These are phyloP conservation scores for Metschnikowia picachoensis DNA, from an alignment of 805 yeast species.

Conservation along the genomic window DNA sequence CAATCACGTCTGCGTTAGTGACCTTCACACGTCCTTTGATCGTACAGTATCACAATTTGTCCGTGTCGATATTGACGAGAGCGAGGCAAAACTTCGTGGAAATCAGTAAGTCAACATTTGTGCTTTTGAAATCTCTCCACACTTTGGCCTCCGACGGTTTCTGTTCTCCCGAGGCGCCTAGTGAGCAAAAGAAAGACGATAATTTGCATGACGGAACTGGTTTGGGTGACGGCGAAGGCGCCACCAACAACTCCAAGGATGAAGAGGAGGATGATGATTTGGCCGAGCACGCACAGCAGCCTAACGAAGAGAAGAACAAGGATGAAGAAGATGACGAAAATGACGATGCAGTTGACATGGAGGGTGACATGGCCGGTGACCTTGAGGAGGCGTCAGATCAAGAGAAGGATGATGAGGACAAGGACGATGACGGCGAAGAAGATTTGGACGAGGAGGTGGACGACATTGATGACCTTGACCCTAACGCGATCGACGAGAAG, in stretches of 20 bases:
- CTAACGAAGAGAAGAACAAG: constrained; percentile 64
- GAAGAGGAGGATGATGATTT: constrained; percentile 90
- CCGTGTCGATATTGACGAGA: constrained; percentile 40
- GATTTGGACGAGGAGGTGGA: constrained; percentile 88
- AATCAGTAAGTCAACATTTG: constrained; percentile 58
- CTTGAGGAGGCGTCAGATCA: constrained; percentile 74
- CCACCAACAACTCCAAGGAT: constrained; percentile 72
- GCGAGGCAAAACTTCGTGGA: constrained; percentile 47
- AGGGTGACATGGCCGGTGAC: constrained; percentile 96
- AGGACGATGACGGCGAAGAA: constrained; percentile 38
- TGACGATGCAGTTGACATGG: constrained; percentile 89
- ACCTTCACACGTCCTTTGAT: constrained; percentile 61
- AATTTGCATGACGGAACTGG: constrained; percentile 84
- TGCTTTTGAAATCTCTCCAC: constrained; percentile 52
- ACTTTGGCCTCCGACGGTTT: constrained; percentile 76
- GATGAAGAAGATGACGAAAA: constrained; percentile 60
- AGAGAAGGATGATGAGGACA: constrained; percentile 50
- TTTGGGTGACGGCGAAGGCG: constrained; percentile 91
- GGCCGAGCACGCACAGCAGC: constrained; percentile 69
- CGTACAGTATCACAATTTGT: constrained; percentile 53
- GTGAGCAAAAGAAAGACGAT: constrained; percentile 56
- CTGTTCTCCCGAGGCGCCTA: constrained; percentile 84
- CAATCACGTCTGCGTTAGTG: constrained; percentile 43
- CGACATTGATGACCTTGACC: constrained; percentile 84
- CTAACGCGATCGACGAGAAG: constrained; percentile 92